phyloP scores from a whole-genome alignment of 1,284 basidiomycete species.

The Ceratobasidium sp. region DNA sequence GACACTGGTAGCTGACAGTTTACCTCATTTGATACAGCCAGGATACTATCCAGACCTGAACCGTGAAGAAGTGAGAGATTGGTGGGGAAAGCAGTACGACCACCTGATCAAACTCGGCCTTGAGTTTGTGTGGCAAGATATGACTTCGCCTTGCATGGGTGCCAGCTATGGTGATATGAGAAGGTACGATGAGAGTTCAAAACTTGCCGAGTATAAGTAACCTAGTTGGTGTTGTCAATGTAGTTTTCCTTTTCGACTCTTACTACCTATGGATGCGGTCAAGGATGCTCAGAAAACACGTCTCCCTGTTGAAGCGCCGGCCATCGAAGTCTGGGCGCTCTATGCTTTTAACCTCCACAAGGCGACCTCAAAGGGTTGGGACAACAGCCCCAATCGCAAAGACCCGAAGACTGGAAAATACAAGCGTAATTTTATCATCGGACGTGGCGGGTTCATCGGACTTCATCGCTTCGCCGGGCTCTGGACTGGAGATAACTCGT shows the following conservation, averaged over 20 bases:
- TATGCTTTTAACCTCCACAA: conserved; percentile 46
- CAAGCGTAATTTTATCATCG: conserved; percentile 47
- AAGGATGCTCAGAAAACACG: not conserved
- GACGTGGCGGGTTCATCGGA: conserved; percentile 40
- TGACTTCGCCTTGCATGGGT: conserved; percentile 46
- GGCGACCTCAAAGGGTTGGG: conserved; percentile 43
- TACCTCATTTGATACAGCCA: conserved; percentile 21
- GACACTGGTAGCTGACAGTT: not conserved
- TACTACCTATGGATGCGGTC: conserved; percentile 28
- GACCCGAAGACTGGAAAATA: not conserved
- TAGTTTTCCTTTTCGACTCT: conserved; percentile 43
- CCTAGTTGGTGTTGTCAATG: not conserved
- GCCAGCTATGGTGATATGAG: conserved; percentile 45
- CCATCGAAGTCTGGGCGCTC: conserved; percentile 41
- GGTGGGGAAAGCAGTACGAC: conserved; percentile 46
- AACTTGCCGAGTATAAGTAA: too few relatives aligned
- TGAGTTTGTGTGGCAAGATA: conserved; percentile 48
- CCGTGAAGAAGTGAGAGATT: conserved; percentile 31
- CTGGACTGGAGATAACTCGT: conserved; percentile 46
- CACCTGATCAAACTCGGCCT: conserved; percentile 36
- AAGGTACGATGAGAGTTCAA: not conserved
- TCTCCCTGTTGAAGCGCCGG: conserved; percentile 2
- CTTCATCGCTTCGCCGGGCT: conserved; percentile 46
- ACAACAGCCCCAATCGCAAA: conserved; percentile 23
- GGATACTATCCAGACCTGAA: conserved; percentile 47